Conservation (phyloP, 768 basidiomycete species). For the Leccinum rimulosum region DNA sequence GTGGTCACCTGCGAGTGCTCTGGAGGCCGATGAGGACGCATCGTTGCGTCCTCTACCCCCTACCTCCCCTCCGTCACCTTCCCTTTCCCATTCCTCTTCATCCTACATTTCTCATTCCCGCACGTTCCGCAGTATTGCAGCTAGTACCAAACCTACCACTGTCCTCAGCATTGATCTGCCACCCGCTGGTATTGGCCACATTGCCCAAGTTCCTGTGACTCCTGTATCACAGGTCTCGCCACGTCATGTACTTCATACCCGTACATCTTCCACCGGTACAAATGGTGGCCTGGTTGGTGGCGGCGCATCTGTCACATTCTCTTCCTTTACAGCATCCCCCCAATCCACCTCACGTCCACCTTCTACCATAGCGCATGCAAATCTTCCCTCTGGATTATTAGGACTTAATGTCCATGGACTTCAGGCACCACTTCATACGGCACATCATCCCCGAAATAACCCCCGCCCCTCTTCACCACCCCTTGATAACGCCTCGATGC, state of each 20-base stretch:
- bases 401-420: conserved; percentile 34
- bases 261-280: conserved; percentile 58
- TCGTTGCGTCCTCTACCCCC: conserved; percentile 89
- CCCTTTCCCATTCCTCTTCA: conserved; percentile 79
- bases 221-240: conserved; percentile 48
- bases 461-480: conserved; percentile 91
- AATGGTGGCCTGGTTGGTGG: conserved; percentile 43
- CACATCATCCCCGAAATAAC: conserved; percentile 94
- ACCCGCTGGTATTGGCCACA: conserved; percentile 83
- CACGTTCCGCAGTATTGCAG: conserved; percentile 79
- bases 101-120: conserved; percentile 80
- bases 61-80: conserved; percentile 82
- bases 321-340: conserved; percentile 56
- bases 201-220: conserved; percentile 78
- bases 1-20: conserved; percentile 73
- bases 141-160: conserved; percentile 94
- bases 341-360: conserved; percentile 45
- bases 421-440: conserved; percentile 85
- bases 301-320: conserved; percentile 69
- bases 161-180: conserved; percentile 84
- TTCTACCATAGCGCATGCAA: conserved; percentile 26
- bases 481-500: conserved; percentile 84
- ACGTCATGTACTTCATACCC: conserved; percentile 57
- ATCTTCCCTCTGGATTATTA: conserved; percentile 26
- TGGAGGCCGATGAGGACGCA: conserved; percentile 93